A percentile compares a stretch with the other conserved stretches of the same genome.
phyloP scores from a whole-genome alignment of 331 rosid genomes.

The Prunus yedoensis region DNA sequence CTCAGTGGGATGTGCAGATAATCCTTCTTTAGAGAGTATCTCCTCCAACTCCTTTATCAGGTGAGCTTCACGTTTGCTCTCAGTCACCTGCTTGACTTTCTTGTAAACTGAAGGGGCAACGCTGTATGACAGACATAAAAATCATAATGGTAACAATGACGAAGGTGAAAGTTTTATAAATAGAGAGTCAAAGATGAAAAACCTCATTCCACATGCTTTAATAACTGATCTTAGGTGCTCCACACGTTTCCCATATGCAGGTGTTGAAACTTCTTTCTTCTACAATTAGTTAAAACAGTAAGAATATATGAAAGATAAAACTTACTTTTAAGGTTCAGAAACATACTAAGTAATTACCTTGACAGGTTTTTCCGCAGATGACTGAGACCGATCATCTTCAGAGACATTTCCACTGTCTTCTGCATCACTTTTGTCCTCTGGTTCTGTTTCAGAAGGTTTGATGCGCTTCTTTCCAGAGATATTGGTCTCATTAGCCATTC shows the following conservation, averaged over 20 bases:
- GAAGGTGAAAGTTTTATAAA: conserved; percentile 24
- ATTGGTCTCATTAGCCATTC: conserved; percentile 43
- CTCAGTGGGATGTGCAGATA: conserved; percentile 80
- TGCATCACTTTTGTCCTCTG: conserved; percentile 50
- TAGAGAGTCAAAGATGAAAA: conserved; percentile 25
- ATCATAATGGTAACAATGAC: conserved; percentile 29
- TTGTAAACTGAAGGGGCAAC: conserved; percentile 81
- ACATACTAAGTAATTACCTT: conserved; percentile 37
- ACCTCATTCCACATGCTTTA: conserved; percentile 98
- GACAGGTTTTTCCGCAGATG: conserved; percentile 57
- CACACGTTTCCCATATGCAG: conserved; percentile 81
- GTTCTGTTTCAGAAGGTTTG: conserved; percentile 43
- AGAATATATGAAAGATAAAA: conserved; percentile 14
- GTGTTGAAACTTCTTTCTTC: conserved; percentile 80
- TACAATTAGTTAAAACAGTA: conserved; percentile 27
- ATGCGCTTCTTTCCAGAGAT: conserved; percentile 58
- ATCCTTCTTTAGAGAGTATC: conserved; percentile 82
- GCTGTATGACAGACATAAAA: conserved; percentile 44
- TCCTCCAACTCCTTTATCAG: conserved; percentile 84
- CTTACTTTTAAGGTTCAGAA: conserved; percentile 8
- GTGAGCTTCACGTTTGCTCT: conserved; percentile 76
- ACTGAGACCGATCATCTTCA: conserved; percentile 68
- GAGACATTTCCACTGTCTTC: conserved; percentile 61
- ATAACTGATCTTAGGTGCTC: conserved; percentile 86
- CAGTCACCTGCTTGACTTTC: conserved; percentile 86